Base-by-base conservation (phyloP, 1,139 yeast species). In the Spathaspora sp. region DNA sequence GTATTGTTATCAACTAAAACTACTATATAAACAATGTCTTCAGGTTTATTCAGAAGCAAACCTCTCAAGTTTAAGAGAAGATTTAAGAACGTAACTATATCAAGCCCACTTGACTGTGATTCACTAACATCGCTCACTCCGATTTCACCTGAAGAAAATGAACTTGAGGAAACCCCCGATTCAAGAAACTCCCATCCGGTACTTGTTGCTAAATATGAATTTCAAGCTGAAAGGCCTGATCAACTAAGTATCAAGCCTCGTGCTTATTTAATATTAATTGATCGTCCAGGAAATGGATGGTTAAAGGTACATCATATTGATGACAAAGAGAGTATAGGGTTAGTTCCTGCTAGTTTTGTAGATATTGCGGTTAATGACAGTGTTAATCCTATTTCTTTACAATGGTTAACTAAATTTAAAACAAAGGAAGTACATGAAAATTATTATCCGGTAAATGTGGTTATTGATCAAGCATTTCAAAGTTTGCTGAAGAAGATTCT, bases 231-330 rank as follows among this genome's bases (percentile, higher is more conserved):
- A 46, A 51, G 56, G 18, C 45, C 50, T 3, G 52, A 56, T 20
- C 74, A 70, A 47, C 57, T 70, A 34, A 50, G 62, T 27, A 59
- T 69, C 2, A 48, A 51, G 8, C 55, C 65, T 29, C 68, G 70
- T 8, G 70, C 67, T 43, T 65, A 64, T 39, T 51, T 68, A 27
- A 67, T 65, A 48, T 57, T 70, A 20, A 43, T 70, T 24, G 66
- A 68, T 40, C 56, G 67, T 37, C 65, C 65, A 1, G 70, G 71
- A 4, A 65, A 67, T 50, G 76, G 74, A 4, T 70, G 76, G 76
- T 50, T 70, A 7, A 51, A 60, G 43, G 75, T 70, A 31, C 61
- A 66, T 49, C 57, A 56, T 40, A 56, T 70, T 38, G 72, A 68
- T 42, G 56, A 60, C 43, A 51, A 60, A n/a, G 49, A 54, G 6